A percentile compares a stretch with the other conserved stretches of the same genome.
These are phyloP conservation scores for Zymoseptoria pseudotritici DNA, from an alignment of 2,329 filamentous ascomycete genomes.

Conservation along the genomic window DNA sequence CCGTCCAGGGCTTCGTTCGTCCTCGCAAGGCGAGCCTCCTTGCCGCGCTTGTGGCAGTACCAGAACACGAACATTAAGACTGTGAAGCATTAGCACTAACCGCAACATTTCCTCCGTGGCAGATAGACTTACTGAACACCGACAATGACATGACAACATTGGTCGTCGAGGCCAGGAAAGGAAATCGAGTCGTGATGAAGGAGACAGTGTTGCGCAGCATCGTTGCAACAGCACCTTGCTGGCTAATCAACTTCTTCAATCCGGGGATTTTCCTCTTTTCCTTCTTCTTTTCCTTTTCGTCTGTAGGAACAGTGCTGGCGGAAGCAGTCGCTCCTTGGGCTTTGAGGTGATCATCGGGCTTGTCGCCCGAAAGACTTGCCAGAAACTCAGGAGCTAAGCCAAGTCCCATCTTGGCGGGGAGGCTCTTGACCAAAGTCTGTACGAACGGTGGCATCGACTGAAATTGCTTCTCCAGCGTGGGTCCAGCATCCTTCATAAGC, in stretches of 20 bases:
- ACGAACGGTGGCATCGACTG: constrained; percentile 66
- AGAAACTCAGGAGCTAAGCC: constrained; percentile 73
- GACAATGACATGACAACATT: constrained; percentile 88
- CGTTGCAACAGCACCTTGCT: constrained; percentile 75
- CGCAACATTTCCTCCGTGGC: background rate
- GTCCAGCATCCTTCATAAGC: constrained; percentile 55
- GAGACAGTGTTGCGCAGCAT: constrained; percentile 88
- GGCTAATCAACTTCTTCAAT: constrained; percentile 71
- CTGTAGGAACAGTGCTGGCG: constrained; percentile 14
- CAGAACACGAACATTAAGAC: constrained; percentile 90
- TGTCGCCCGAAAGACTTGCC: constrained; percentile 71
- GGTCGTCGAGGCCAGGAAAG: constrained; percentile 74
- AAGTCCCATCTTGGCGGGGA: constrained; percentile 70
- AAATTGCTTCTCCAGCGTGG: constrained; percentile 57
- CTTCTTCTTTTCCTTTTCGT: constrained; percentile 35
- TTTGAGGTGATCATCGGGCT: constrained; percentile 43
- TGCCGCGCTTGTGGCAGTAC: constrained; percentile 96
- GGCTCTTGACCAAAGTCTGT: constrained; percentile 75
- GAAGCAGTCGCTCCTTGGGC: constrained; percentile 28
- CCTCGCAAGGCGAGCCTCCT: constrained; percentile 64
- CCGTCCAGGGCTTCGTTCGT: constrained; percentile 8
- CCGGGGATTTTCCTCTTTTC: constrained; percentile 62
- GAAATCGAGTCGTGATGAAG: constrained; percentile 79
- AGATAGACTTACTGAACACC: constrained; percentile 62
- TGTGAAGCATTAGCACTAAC: constrained; percentile 30